Evolutionary conservation across 2,329 filamentous ascomycete genomes (phyloP).

Genomic region (Ambrosiella xylebori): DNA sequence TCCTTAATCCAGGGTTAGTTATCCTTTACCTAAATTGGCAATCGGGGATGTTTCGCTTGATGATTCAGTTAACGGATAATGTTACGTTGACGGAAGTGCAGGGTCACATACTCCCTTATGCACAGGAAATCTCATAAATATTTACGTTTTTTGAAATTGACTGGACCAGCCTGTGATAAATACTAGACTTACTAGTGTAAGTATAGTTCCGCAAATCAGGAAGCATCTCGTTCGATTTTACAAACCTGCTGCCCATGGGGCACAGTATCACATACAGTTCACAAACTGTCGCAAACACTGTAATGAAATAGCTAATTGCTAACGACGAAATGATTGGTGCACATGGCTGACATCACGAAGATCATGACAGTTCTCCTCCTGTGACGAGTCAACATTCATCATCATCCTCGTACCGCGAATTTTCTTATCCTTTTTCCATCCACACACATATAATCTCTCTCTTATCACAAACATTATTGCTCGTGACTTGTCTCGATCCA

Average conservation of each 20-base stretch:
- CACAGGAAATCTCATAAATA: not conserved
- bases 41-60: not conserved
- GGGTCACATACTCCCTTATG: not conserved
- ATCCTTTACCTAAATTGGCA: not conserved
- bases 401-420: too few species aligned
- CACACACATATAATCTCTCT: too few species aligned
- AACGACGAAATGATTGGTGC: too few species aligned
- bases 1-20: too few species aligned
- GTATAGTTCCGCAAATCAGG: not conserved
- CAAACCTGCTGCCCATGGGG: not conserved
- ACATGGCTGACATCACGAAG: too few species aligned
- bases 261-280: not conserved
- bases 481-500: too few species aligned
- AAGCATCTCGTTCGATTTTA: not conserved
- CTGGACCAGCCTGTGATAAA: not conserved
- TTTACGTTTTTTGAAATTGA: not conserved
- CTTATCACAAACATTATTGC: too few species aligned
- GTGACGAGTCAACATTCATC: too few species aligned
- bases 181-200: not conserved
- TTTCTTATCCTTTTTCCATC: too few species aligned
- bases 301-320: not conserved
- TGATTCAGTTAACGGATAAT: not conserved
- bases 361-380: too few species aligned
- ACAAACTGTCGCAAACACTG: not conserved
- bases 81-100: not conserved